Conservation (phyloP, 805 yeast genomes). For the Candida insectorum region DNA sequence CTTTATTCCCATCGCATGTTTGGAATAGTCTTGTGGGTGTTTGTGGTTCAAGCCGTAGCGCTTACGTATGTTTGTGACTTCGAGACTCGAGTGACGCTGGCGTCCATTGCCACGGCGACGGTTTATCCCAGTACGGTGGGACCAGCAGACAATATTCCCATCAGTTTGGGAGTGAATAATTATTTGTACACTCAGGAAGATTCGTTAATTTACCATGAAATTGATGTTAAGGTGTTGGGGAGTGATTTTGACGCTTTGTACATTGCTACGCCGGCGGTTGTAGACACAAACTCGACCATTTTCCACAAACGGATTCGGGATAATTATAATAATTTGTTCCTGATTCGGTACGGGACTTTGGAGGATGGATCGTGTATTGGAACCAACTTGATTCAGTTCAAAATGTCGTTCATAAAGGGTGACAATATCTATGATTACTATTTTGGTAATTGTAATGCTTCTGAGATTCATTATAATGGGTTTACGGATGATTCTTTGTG, state of each 20-base stretch:
- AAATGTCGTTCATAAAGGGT: constrained; percentile 6
- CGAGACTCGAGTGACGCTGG: no score
- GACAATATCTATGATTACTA: constrained; percentile 9
- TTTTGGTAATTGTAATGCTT: constrained; percentile 11
- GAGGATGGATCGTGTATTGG: constrained; percentile 8
- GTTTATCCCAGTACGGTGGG: constrained; percentile 10
- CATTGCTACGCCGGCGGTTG: constrained; percentile 9
- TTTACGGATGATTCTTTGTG: constrained; percentile 6
- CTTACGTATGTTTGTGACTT: no score
- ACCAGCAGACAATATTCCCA: constrained; percentile 8
- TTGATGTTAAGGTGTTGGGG: constrained; percentile 9
- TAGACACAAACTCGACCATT: not conserved
- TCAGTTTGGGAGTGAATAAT: constrained; percentile 10
- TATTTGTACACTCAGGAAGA: constrained; percentile 6
- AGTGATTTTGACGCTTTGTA: constrained; percentile 8
- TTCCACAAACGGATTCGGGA: constrained; percentile 5
- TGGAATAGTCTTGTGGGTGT: no score
- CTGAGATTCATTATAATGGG: constrained; percentile 7
- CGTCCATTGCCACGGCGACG: constrained; percentile 5
- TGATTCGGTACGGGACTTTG: constrained; percentile 7
- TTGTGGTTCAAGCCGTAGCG: no score
- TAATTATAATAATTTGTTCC: constrained; percentile 6
- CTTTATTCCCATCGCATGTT: no score
- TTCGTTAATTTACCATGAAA: constrained; percentile 7
- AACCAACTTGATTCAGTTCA: constrained; percentile 10